Conservation (phyloP, 2,329 filamentous ascomycete genomes). For the Ophiostoma pallidulum region DNA sequence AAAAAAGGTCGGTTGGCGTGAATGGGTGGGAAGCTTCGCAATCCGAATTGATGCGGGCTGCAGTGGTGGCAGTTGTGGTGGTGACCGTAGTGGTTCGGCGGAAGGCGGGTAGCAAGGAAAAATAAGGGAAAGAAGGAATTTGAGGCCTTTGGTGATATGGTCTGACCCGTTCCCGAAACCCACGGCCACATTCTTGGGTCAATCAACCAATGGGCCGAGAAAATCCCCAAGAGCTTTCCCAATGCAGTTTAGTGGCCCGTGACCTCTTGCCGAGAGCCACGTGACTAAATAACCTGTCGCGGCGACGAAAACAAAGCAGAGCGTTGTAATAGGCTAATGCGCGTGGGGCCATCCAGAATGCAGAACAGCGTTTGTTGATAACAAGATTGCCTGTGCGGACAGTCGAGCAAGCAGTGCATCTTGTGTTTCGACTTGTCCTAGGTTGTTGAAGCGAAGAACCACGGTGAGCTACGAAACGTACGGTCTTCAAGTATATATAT, state of each 20-base stretch:
- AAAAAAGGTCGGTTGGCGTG: background rate
- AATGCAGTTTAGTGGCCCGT: slow-evolving; percentile 2
- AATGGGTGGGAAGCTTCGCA: slow-evolving; percentile 20
- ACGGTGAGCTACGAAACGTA: no score
- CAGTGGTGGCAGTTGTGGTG: slow-evolving; percentile 6
- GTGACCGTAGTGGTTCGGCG: slow-evolving; percentile 2
- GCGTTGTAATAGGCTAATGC: slow-evolving; percentile 10
- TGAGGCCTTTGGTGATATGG: slow-evolving; percentile 19
- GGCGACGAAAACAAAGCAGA: background rate
- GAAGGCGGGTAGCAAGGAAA: background rate
- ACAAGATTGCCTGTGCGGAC: no score
- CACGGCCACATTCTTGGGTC: no score
- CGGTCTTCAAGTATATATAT: no score
- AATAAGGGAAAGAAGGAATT: slow-evolving; percentile 9
- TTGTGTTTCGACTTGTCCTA: no score
- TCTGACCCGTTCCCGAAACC: slow-evolving; percentile 15
- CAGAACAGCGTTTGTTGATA: no score
- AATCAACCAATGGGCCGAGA: slow-evolving; percentile 17
- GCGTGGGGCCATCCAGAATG: slow-evolving; percentile 6
- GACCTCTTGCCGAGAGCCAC: background rate
- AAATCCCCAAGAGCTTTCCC: slow-evolving; percentile 13
- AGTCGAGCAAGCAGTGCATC: no score
- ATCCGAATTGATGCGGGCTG: slow-evolving; percentile 11
- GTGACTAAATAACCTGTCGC: slow-evolving; percentile 5
- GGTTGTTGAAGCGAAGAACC: no score